Evolutionary conservation across 306 rosid species (phyloP), one percentile per base, ranked within the genome.

Genomic region (Pyrus bretschneideri): DNA sequence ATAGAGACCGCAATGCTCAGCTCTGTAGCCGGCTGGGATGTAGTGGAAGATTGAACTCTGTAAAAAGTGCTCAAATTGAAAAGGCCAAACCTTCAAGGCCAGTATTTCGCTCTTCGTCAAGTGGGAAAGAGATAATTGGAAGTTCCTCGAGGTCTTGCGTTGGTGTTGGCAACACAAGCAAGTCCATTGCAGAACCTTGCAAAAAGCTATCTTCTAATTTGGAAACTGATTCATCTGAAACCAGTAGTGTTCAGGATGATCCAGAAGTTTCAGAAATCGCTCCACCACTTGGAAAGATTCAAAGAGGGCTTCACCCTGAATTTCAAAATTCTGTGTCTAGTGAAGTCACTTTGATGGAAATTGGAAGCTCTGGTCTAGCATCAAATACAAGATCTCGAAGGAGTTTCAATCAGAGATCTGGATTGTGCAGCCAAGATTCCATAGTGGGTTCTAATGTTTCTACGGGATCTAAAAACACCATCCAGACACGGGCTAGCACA

Each of bases 141-240:
- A 96, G 94, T 83, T 88, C 98, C 79, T 91, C 99, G 42, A 83
- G 87, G 83, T 78, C 81, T 42, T 76, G 35, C 73, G 31, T 89
- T 31, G 77, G 84, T 27, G 77, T 82, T 44, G 71, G 81, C 69
- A 91, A 75, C 78, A 70, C 87, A 9, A 89, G 88, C 80, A 96
- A 91, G 84, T 79, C 93, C 33, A 54, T 70, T 71, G 61, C 65
- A 30, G 88, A 75, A 77, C 80, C 90, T 58, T 82, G 66, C 76
- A 91, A 79, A 75, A 88, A 85, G 80, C 70, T 84, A 63, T 79
- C 88, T 46, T 82, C 86, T 81, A 88, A 63, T 52, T 79, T 79
- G 76, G 96, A 87, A 84, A 83, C 88, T 54, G 97, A 88, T 82
- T 85, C 94, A 64, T 91, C 94, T 76, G 98, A 88, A 87, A 89